These are phyloP conservation scores for Haplographium delicatum DNA, from an alignment of 495 filamentous ascomycete species.

Conservation along the genomic window DNA sequence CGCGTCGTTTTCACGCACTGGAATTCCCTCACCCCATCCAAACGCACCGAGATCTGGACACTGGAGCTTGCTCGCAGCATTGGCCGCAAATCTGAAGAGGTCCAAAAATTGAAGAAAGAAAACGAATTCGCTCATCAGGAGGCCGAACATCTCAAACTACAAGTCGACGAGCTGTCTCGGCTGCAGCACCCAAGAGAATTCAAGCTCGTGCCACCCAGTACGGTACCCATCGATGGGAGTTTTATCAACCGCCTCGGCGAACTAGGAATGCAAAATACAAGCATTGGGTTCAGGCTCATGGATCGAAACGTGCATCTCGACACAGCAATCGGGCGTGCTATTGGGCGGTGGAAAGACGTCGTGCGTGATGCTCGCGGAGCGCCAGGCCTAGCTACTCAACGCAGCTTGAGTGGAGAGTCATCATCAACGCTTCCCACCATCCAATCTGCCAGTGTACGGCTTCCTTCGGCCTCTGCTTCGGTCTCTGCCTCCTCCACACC, in stretches of 20 bases:
- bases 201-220: conserved; percentile 57
- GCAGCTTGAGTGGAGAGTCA: conserved; percentile 15
- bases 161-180: conserved; percentile 62
- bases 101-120: conserved; percentile 53
- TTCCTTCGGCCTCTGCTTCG: not conserved
- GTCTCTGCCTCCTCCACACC: not conserved
- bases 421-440: conserved; percentile 20
- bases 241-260: conserved; percentile 33
- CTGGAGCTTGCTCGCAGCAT: conserved; percentile 73
- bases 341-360: conserved; percentile 49
- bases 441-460: conserved; percentile 5
- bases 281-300: conserved; percentile 35
- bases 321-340: conserved; percentile 39
- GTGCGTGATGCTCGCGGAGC: conserved; percentile 34
- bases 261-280: conserved; percentile 16
- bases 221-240: conserved; percentile 48
- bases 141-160: conserved; percentile 62
- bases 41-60: conserved; percentile 63
- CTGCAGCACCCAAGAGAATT: conserved; percentile 70
- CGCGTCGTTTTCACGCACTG: conserved; percentile 67
- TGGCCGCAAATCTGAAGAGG: conserved; percentile 59
- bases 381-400: conserved; percentile 24
- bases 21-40: conserved; percentile 49
- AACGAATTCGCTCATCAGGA: conserved; percentile 64
- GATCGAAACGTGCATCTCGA: conserved; percentile 42